A percentile compares a stretch with the other conserved stretches of the same genome.
Evolutionary conservation across 768 basidiomycete genomes (phyloP).

Genomic region (Serendipita indica): DNA sequence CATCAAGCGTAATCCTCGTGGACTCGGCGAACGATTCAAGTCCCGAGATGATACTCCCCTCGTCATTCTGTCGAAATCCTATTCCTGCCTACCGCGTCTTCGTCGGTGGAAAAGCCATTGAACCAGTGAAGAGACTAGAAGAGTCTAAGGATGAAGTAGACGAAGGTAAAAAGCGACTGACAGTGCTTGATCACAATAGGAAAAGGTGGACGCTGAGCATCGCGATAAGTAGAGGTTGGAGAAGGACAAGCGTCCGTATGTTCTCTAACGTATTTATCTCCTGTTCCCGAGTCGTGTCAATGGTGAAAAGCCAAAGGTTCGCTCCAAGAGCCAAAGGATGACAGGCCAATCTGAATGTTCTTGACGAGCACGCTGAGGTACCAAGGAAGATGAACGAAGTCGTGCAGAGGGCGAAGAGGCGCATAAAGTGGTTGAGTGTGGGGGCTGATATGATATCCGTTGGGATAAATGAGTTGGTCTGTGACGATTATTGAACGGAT

Average conservation of each 20-base stretch:
- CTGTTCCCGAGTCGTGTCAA: neutral
- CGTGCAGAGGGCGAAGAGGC: neutral
- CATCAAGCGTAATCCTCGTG: no score
- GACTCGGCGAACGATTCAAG: neutral
- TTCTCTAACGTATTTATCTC: neutral
- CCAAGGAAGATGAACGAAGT: neutral
- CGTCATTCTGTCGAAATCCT: no score
- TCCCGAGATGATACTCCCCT: no score
- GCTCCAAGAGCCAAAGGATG: neutral
- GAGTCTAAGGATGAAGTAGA: neutral
- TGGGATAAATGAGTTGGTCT: slow-evolving; percentile 1
- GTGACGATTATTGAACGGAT: neutral
- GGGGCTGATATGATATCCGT: neutral
- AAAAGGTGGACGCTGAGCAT: neutral
- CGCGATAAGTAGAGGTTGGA: neutral
- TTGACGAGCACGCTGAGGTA: neutral
- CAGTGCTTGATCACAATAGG: neutral
- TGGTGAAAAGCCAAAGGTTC: neutral
- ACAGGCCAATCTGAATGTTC: neutral
- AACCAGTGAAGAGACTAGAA: neutral
- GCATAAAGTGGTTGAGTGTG: neutral
- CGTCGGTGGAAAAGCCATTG: neutral
- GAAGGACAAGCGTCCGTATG: neutral
- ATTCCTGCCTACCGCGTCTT: neutral
- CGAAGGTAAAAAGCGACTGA: neutral